A percentile compares a stretch with the other conserved stretches of the same genome.
Evolutionary conservation across 495 filamentous ascomycete species (phyloP).

Genomic region (Hypoxylon intermedium): DNA sequence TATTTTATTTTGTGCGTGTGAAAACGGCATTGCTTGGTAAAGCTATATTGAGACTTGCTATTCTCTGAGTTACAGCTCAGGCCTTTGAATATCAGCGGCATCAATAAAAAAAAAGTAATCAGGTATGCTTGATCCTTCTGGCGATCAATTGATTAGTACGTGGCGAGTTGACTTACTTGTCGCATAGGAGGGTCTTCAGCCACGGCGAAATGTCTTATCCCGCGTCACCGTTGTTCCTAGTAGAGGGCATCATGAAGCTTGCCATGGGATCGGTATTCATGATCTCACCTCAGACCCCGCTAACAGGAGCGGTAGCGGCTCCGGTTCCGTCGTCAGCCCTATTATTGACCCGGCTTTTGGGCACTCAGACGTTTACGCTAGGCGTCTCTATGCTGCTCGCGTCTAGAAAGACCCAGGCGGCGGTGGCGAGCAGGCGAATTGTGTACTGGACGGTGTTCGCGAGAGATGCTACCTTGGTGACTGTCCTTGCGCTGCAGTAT

Average conservation of each 20-base stretch:
- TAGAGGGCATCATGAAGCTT: conserved; percentile 31
- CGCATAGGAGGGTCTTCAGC: neutral
- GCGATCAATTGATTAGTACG: no score
- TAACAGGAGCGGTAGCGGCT: conserved; percentile 19
- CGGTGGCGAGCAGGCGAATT: conserved; percentile 14
- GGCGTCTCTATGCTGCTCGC: conserved; percentile 32
- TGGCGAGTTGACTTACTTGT: neutral
- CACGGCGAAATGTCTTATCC: conserved; percentile 14
- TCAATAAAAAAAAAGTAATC: no score
- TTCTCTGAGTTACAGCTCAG: no score
- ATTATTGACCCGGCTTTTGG: conserved; percentile 22
- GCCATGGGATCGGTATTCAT: conserved; percentile 17
- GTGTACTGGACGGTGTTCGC: conserved; percentile 31
- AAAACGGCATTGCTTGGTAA: no score
- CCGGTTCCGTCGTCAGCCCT: conserved; percentile 15
- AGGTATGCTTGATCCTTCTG: no score
- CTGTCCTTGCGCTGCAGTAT: conserved; percentile 16
- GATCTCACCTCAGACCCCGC: conserved; percentile 21
- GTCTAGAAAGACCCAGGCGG: conserved; percentile 15
- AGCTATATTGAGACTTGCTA: no score
- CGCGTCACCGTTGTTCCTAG: conserved; percentile 24
- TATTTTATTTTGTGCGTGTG: no score
- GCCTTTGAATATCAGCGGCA: no score
- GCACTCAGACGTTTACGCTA: conserved; percentile 29
- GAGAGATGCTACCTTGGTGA: conserved; percentile 21